These are phyloP conservation scores for Penstemon barbatus DNA, from an alignment of 257 asterid species.

Conservation along the genomic window DNA sequence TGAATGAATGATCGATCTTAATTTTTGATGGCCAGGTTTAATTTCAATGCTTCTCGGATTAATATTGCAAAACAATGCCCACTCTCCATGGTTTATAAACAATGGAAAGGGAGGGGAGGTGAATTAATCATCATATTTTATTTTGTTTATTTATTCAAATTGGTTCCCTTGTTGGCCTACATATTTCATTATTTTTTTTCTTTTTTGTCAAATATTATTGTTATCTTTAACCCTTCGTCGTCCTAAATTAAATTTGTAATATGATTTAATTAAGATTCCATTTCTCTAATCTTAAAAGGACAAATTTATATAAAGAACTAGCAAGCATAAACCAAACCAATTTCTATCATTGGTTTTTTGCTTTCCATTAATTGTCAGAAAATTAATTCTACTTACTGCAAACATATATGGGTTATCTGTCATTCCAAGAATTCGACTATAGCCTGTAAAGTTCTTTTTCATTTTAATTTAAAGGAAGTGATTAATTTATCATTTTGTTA, in stretches of 20 bases:
- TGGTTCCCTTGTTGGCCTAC: slow-evolving; percentile 84
- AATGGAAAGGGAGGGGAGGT: slow-evolving; percentile 36
- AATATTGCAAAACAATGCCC: slow-evolving; percentile 23
- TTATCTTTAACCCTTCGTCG: slow-evolving; percentile 36
- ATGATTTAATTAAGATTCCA: slow-evolving; percentile 51
- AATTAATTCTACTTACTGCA: slow-evolving; percentile 17
- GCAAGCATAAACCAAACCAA: slow-evolving; percentile 50
- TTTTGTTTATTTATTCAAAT: slow-evolving; percentile 41
- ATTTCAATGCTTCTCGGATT: slow-evolving; percentile 5
- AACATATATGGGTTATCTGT: not conserved
- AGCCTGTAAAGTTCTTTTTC: too few relatives aligned
- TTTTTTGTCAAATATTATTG: slow-evolving; percentile 25
- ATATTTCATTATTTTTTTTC: slow-evolving; percentile 30
- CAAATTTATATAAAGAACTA: slow-evolving; percentile 26
- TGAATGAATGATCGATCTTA: too few relatives aligned
- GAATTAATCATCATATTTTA: slow-evolving; percentile 36
- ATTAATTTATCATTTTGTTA: too few relatives aligned
- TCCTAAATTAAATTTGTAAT: slow-evolving; percentile 35
- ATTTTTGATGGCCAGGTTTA: not conserved
- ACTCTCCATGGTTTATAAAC: slow-evolving; percentile 45
- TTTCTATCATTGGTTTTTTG: slow-evolving; percentile 35
- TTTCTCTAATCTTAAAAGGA: slow-evolving; percentile 51
- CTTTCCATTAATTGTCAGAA: slow-evolving; percentile 30
- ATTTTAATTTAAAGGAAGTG: too few relatives aligned
- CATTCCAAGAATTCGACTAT: not conserved